Conservation (phyloP, 306 rosid species). For the Trifolium dubium region DNA sequence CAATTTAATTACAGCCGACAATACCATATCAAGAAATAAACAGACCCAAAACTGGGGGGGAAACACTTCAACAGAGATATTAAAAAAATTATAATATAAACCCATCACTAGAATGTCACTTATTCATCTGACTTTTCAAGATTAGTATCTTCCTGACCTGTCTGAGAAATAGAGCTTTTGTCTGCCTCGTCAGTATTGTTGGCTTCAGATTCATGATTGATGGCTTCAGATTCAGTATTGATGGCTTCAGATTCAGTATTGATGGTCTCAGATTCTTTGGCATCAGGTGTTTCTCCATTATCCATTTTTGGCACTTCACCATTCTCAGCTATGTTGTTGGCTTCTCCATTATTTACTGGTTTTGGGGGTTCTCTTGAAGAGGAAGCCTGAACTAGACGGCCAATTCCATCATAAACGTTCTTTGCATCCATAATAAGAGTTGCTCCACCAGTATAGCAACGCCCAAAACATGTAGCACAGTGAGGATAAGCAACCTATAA, state of each 20-base stretch:
- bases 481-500: conserved; percentile 82
- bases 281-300: conserved; percentile 60
- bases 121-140: conserved; percentile 45
- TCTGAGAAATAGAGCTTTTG: conserved; percentile 44
- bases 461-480: conserved; percentile 91
- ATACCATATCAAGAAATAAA: conserved; percentile 16
- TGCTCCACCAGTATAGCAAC: conserved; percentile 89
- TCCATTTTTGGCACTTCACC: conserved; percentile 61
- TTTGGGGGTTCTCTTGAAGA: conserved; percentile 71
- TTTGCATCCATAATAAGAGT: conserved; percentile 74
- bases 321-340: conserved; percentile 55
- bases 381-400: conserved; percentile 70
- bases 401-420: conserved; percentile 68
- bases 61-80: neutral
- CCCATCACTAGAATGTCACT: conserved; percentile 35
- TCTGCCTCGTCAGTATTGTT: conserved; percentile 46
- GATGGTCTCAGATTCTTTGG: conserved; percentile 48
- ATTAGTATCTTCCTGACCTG: conserved; percentile 48
- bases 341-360: conserved; percentile 61
- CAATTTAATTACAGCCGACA: conserved; percentile 38
- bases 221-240: conserved; percentile 32
- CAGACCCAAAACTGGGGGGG: conserved; percentile 4
- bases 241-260: conserved; percentile 43
- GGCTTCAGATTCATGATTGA: conserved; percentile 44
- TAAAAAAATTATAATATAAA: neutral